Evolutionary conservation across 2,329 filamentous ascomycete genomes (phyloP), one percentile per base, ranked within the genome.

Genomic region (Neofusicoccum sp.): DNA sequence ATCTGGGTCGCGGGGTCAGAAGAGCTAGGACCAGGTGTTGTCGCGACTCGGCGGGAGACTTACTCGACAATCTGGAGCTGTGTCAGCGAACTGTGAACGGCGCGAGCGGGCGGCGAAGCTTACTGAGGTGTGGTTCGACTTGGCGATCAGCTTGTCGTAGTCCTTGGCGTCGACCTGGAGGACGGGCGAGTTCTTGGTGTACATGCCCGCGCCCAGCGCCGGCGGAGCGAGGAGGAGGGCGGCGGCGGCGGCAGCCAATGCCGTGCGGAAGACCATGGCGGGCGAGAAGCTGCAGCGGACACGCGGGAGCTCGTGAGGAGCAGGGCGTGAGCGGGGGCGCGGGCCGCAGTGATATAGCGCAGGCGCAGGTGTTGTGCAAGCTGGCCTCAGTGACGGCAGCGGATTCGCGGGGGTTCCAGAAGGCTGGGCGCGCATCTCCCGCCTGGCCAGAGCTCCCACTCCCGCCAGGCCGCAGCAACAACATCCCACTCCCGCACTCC

Each of bases 71-170:
- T 71, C 44, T 63, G 45, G 43, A n/a, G 33, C 28, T 28, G 39
- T 48, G 43, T 37, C 54, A 36, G n/a, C 16, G 45, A 3, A n/a
- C 36, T 9, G n/a, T 8, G n/a, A 7, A 33, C 39, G 7, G 16
- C 4, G 9, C 22, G 58, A 31, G n/a, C 2, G 34, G 44, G 34
- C 22, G 34, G 29, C 75, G 16, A n/a, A 41, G 41, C 89, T 76
- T 85, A 97, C 93, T 59, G 93, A 93, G 45, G 93, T 96, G 78
- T 98, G 84, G 74, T 97, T 97, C 33, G 93, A 97, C 73, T 91
- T 88, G 50, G 90, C 87, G 76, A 99, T 93, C 68, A 97, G 80
- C 66, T 84, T 85, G 73, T 94, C 88, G 77, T 96, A 98, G 71
- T 84, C 90, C 77, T 89, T 91, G 63, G 84, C 84, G 71, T 90